Evolutionary conservation across 345 rosid genomes (phyloP).

Genomic region (Murraya paniculata): DNA sequence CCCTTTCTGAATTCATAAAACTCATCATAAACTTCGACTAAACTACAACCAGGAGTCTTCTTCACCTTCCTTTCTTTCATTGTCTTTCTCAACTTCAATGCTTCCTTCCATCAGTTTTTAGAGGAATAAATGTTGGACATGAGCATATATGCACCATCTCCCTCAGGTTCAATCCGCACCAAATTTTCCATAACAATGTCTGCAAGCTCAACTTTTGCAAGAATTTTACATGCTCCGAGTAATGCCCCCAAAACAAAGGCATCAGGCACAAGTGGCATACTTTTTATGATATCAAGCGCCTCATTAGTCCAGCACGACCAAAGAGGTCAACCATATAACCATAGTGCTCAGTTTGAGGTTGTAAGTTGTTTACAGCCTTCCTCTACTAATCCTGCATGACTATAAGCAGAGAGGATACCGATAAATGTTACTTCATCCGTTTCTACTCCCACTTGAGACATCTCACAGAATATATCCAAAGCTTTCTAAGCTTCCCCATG

Average conservation of each 20-base stretch:
- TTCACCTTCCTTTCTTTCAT: conserved; percentile 45
- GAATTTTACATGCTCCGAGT: conserved; percentile 47
- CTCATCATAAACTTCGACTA: conserved; percentile 42
- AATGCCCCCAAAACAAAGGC: conserved; percentile 56
- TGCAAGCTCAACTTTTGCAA: conserved; percentile 48
- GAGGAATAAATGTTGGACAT: conserved; percentile 58
- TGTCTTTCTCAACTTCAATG: conserved; percentile 37
- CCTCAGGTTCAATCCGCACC: conserved; percentile 32
- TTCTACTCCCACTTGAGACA: conserved; percentile 33
- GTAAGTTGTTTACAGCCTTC: conserved; percentile 40
- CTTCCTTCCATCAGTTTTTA: conserved; percentile 52
- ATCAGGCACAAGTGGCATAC: conserved; percentile 49
- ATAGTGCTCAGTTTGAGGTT: conserved; percentile 54
- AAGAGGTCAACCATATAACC: conserved; percentile 61
- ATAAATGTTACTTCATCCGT: conserved; percentile 54
- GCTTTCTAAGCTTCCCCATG: conserved; percentile 46
- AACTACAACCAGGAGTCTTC: conserved; percentile 58
- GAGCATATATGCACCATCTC: conserved; percentile 44
- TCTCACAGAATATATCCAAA: conserved; percentile 39
- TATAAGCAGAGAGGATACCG: conserved; percentile 50
- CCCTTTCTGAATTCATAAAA: conserved; percentile 52
- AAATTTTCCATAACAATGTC: conserved; percentile 36
- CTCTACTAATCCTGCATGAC: conserved; percentile 49
- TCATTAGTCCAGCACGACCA: conserved; percentile 50
- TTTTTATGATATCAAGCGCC: conserved; percentile 37